Percentiles rank a stretch among this genome's conserved stretches.
Evolutionary conservation across 495 filamentous ascomycete genomes (phyloP).

Genomic region (Trichoderma reesei): DNA sequence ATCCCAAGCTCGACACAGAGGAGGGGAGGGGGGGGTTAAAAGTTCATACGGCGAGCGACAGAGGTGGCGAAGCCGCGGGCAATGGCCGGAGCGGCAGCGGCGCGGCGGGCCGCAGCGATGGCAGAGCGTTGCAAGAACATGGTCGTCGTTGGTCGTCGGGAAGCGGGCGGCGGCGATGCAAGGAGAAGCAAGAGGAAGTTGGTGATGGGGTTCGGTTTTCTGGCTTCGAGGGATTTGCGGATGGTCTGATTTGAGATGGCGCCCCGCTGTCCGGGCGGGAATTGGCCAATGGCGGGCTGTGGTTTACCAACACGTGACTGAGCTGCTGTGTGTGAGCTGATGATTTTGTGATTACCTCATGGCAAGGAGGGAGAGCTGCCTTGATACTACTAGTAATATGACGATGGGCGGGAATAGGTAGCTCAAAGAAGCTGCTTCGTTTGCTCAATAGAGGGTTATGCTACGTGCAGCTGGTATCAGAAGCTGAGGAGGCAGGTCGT

Average conservation of each 20-base stretch:
- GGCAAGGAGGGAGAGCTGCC: neutral
- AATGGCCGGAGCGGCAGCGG: constrained; percentile 48
- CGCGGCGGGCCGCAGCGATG: constrained; percentile 60
- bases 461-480: no score
- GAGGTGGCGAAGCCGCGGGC: constrained; percentile 49
- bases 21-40: neutral
- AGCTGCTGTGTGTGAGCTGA: neutral
- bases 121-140: constrained; percentile 83
- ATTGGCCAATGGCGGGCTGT: constrained; percentile 4
- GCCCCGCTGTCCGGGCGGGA: constrained; percentile 1
- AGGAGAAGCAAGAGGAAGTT: constrained; percentile 14
- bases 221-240: constrained; percentile 13
- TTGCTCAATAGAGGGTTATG: no score
- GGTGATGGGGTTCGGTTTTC: constrained; percentile 3
- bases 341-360: neutral
- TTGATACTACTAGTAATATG: neutral
- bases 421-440: no score
- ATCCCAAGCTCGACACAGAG: neutral
- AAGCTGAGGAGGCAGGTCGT: no score
- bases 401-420: no score
- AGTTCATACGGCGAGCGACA: constrained; percentile 47
- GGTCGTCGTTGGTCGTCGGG: constrained; percentile 21
- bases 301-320: neutral
- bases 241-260: constrained; percentile 14
- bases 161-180: constrained; percentile 20